Conservation (phyloP, 2,329 filamentous ascomycete genomes). For the Blastomyces parvus region DNA sequence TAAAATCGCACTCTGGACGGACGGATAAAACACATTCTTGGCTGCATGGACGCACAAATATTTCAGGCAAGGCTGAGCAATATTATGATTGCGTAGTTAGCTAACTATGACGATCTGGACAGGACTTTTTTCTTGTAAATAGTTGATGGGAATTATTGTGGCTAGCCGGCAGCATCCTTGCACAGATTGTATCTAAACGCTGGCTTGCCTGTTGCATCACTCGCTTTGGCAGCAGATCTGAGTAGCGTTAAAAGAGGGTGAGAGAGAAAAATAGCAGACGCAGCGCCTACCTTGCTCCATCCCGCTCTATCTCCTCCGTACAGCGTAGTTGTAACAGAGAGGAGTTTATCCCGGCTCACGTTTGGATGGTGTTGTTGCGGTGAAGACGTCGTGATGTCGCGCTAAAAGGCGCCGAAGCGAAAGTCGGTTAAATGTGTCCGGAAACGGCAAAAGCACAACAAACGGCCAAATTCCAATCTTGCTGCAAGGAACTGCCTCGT, state of each 20-base stretch:
- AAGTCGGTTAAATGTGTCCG: background rate
- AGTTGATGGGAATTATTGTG: background rate
- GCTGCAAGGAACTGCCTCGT: background rate
- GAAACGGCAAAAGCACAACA: background rate
- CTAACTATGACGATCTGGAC: background rate
- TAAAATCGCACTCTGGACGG: background rate
- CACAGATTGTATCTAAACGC: background rate
- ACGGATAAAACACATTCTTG: background rate
- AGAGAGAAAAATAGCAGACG: background rate
- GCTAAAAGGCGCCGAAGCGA: background rate
- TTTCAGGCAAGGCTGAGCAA: background rate
- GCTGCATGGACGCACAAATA: conserved; percentile 1
- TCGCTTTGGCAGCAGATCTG: no score
- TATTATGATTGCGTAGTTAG: no score
- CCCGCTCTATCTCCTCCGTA: background rate
- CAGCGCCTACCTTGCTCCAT: background rate
- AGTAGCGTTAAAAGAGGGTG: background rate
- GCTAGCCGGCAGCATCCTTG: background rate
- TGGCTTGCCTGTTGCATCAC: background rate
- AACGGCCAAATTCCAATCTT: background rate
- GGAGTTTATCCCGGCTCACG: background rate
- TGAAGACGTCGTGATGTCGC: background rate
- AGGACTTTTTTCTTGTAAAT: background rate
- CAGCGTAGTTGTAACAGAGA: background rate
- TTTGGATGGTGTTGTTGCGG: background rate